phyloP scores from a whole-genome alignment of 257 asterid species.

The Przewalskia tangutica region DNA sequence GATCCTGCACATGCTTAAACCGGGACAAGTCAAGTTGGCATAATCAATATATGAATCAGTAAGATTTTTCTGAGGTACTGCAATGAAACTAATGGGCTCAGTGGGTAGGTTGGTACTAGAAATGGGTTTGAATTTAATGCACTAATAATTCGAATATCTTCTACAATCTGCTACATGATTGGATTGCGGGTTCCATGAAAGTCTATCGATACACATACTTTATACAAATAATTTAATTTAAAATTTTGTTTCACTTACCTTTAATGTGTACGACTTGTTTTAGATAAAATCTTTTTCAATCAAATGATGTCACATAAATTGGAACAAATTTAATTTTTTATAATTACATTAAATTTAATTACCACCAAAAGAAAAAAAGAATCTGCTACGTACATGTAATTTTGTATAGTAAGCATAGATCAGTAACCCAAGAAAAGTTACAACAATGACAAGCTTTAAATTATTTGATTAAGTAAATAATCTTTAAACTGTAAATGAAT shows the following conservation, averaged over 20 bases:
- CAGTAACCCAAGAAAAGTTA: background rate
- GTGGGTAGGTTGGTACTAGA: background rate
- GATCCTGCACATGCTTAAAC: background rate
- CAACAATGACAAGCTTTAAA: background rate
- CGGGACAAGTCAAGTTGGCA: background rate
- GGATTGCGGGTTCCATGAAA: background rate
- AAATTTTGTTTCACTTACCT: too few species aligned
- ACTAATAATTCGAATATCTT: background rate
- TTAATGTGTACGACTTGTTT: too few species aligned
- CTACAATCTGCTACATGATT: background rate
- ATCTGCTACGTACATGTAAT: background rate
- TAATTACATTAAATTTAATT: background rate
- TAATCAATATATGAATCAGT: background rate
- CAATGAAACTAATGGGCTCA: background rate
- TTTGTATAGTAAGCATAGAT: background rate
- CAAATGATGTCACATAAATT: too few species aligned
- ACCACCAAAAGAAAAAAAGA: background rate
- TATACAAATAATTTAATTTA: background rate
- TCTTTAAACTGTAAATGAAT: background rate
- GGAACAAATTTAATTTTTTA: too few species aligned
- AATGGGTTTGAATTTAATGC: background rate
- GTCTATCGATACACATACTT: background rate
- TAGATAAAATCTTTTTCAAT: too few species aligned
- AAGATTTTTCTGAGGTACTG: background rate
- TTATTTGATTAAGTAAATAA: background rate